Percentiles rank a stretch among this genome's conserved stretches.
phyloP scores from a whole-genome alignment of 768 basidiomycete species.

The Myochromella boudieri region DNA sequence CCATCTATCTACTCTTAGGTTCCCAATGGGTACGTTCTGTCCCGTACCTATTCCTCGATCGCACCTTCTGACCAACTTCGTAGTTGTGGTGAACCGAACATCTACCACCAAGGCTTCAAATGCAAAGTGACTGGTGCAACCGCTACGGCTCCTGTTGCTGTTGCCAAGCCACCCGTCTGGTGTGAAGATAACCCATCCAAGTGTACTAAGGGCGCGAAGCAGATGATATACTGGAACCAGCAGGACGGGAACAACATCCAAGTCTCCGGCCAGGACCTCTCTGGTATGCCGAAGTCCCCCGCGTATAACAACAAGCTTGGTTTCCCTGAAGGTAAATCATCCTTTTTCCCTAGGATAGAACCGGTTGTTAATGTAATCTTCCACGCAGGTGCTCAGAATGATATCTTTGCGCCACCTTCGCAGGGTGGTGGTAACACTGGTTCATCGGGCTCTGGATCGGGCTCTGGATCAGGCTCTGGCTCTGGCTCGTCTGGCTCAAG shows the following conservation, averaged over 20 bases:
- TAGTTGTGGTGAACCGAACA: constrained; percentile 55
- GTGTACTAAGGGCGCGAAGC: constrained; percentile 51
- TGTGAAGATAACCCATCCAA: constrained; percentile 43
- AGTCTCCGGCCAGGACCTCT: constrained; percentile 38
- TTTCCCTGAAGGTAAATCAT: constrained; percentile 42
- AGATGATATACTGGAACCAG: constrained; percentile 59
- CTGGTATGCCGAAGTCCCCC: constrained; percentile 41
- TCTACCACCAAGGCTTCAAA: constrained; percentile 45
- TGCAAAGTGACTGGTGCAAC: constrained; percentile 50
- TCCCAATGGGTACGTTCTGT: constrained; percentile 35
- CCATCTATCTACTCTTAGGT: constrained; percentile 19
- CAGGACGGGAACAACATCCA: constrained; percentile 45
- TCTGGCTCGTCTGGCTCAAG: not conserved
- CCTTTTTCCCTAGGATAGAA: not conserved
- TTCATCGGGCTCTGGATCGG: not conserved
- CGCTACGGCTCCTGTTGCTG: constrained; percentile 36
- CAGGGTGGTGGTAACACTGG: constrained; percentile 2
- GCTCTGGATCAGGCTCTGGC: not conserved
- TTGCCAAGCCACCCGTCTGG: constrained; percentile 48
- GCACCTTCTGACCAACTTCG: not conserved
- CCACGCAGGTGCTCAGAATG: constrained; percentile 40
- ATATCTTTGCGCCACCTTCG: constrained; percentile 35
- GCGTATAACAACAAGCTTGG: constrained; percentile 51
- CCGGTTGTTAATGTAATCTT: constrained; percentile 7
- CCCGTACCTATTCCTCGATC: too few relatives aligned